Percentiles rank a stretch among this genome's conserved stretches.
These are phyloP conservation scores for Rhizopogon vesiculosus DNA, from an alignment of 768 basidiomycete species.

Conservation along the genomic window DNA sequence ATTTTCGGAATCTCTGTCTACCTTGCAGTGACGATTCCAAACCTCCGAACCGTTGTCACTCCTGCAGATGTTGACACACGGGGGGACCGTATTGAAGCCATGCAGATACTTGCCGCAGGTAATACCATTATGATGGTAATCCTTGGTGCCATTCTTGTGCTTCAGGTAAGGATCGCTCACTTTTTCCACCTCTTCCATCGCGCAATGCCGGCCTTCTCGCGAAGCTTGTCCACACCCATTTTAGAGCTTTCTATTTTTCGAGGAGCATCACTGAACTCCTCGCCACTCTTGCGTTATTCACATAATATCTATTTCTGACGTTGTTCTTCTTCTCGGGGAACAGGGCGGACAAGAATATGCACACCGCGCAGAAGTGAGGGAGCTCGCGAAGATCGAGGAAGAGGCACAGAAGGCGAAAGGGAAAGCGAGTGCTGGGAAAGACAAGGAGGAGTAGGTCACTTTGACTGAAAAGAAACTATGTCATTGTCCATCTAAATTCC, in stretches of 20 bases:
- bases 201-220: constrained; percentile 9
- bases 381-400: constrained; percentile 34
- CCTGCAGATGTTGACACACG: constrained; percentile 54
- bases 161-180: constrained; percentile 55
- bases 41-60: constrained; percentile 68
- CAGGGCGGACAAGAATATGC: constrained; percentile 89
- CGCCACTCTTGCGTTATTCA: constrained; percentile 2
- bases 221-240: constrained; percentile 3
- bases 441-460: constrained; percentile 22
- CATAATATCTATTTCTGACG: constrained; percentile 6
- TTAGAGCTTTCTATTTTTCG: not conserved
- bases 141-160: constrained; percentile 56
- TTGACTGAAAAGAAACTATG: not conserved
- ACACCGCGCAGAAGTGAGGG: constrained; percentile 49
- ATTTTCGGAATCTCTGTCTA: constrained; percentile 78
- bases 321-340: constrained; percentile 7
- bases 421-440: constrained; percentile 16
- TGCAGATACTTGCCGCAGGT: constrained; percentile 79
- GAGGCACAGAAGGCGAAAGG: constrained; percentile 26
- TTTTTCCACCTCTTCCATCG: constrained; percentile 6
- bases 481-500: not conserved
- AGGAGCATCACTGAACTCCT: not conserved
- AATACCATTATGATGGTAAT: constrained; percentile 79
- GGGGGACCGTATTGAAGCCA: constrained; percentile 68
- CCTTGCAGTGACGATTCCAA: constrained; percentile 75